phyloP scores from a whole-genome alignment of 306 rosid genomes.

The Fragaria ananassa region DNA sequence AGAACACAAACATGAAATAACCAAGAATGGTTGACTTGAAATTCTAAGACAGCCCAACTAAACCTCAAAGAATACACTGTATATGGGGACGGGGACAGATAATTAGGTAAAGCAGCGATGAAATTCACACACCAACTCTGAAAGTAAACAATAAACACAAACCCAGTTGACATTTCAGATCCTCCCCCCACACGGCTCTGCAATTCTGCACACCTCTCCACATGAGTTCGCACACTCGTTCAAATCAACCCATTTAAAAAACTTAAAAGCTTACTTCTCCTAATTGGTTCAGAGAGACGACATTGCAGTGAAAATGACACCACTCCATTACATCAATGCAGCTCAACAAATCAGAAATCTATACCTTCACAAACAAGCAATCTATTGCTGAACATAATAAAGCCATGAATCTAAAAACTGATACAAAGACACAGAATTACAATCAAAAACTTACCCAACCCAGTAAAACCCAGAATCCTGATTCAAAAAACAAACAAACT shows the following conservation, averaged over 20 bases:
- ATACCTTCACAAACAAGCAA: conserved; percentile 11
- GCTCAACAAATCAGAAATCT: conserved; percentile 24
- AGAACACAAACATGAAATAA: conserved; percentile 15
- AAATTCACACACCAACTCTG: conserved; percentile 26
- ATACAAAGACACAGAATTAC: conserved; percentile 13
- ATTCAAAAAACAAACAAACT: conserved; percentile 21
- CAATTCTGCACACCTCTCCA: conserved; percentile 20
- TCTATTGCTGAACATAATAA: neutral
- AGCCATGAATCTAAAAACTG: conserved; percentile 6
- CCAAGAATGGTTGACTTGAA: conserved; percentile 32
- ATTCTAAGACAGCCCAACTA: conserved; percentile 41
- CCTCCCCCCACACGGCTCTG: conserved; percentile 20
- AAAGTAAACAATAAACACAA: conserved; percentile 25
- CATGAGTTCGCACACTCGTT: conserved; percentile 19
- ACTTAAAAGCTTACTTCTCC: conserved; percentile 6
- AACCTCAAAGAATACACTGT: conserved; percentile 21
- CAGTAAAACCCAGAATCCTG: conserved; percentile 27
- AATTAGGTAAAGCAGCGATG: conserved; percentile 27
- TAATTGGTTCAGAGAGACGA: conserved; percentile 25
- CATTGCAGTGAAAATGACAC: conserved; percentile 16
- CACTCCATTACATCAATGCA: conserved; percentile 22
- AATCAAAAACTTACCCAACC: conserved; percentile 20
- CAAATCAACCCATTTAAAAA: conserved; percentile 14
- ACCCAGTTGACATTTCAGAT: conserved; percentile 42
- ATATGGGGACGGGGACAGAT: conserved; percentile 1